These are phyloP conservation scores for Penicillium pancosmium DNA, from an alignment of 495 filamentous ascomycete genomes.

Conservation along the genomic window DNA sequence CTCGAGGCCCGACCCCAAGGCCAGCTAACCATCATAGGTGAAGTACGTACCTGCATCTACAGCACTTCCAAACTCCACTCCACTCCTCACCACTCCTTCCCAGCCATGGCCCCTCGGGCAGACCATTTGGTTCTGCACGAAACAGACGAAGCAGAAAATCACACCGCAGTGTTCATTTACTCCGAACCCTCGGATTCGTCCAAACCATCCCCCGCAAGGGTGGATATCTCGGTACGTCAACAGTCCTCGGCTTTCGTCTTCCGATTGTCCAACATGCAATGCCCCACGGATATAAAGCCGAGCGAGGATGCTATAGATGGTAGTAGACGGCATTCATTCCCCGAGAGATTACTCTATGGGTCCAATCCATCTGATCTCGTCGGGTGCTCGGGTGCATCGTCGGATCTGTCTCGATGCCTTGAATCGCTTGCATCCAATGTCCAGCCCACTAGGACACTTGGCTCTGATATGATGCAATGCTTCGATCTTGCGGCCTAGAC, in stretches of 20 bases:
- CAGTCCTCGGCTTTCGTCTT: background rate
- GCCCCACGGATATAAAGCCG: background rate
- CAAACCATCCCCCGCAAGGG: constrained; percentile 16
- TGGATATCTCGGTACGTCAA: constrained; percentile 38
- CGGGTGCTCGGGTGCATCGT: background rate
- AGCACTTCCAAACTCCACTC: background rate
- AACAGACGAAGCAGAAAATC: constrained; percentile 41
- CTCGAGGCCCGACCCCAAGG: background rate
- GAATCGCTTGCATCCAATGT: no score
- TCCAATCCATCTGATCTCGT: background rate
- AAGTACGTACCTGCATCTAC: constrained; percentile 10
- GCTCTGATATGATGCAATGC: no score
- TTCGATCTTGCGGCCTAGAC: no score
- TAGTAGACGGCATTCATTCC: background rate
- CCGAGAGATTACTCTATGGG: background rate
- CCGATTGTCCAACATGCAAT: background rate
- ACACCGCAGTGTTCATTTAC: constrained; percentile 42
- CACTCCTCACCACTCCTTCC: constrained; percentile 3
- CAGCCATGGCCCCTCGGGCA: constrained; percentile 26
- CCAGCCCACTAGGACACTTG: no score
- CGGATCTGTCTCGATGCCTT: background rate
- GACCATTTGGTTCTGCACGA: constrained; percentile 35
- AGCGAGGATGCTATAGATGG: background rate
- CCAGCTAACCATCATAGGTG: background rate
- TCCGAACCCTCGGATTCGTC: constrained; percentile 20